Evolutionary conservation across 2,329 filamentous ascomycete genomes (phyloP), one percentile per base, ranked within the genome.

Genomic region (Cryphonectria carpinicola): DNA sequence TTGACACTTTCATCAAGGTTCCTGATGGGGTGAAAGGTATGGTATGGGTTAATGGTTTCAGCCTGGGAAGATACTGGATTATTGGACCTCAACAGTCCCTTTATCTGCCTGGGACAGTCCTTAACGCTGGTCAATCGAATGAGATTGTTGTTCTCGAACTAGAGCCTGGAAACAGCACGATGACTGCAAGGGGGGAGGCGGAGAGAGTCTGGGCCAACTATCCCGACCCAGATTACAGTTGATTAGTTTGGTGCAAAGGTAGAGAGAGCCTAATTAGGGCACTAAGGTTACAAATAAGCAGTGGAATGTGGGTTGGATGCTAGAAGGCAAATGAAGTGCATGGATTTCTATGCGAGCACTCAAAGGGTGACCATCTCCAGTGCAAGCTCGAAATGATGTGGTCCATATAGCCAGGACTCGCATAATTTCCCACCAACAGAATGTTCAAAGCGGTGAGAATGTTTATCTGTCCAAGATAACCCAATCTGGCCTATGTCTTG

Each of bases 111-210:
- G 64, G 49, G 8, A 66, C 64, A 5, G 11, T 66, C 22, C 64
- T 56, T 19, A 32, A 54, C 1, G 32, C 66, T 61, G 71, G 71
- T 4, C 56, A 70, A 37, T 17, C 35, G n/a, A 72, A 72, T 25
- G 71, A 72, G 6, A 69, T 72, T 61, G 69, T 72, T 25, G 60
- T 72, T 13, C 69, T 72, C 32, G 71, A 72, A 22, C 35, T 72
- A 32, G 71, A 72, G 35, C 71, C 71, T 10, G 28, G 60, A 7
- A 49, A 60, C 6, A 35, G 25, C 11, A 66, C 66, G 4, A 58
- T 72, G 65, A 46, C 41, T 17, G 69, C 66, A 10, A 56, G 43
- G 22, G 71, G 68, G 11, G 66, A 70, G 17, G 11, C 63, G n/a
- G 63, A 65, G 35, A 62, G 71, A 11, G 52, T 41, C 1, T 72